Percentiles rank a stretch among this genome's conserved stretches.
These are phyloP conservation scores for Metschnikowia henanensis DNA, from an alignment of 805 yeast species.

Conservation along the genomic window DNA sequence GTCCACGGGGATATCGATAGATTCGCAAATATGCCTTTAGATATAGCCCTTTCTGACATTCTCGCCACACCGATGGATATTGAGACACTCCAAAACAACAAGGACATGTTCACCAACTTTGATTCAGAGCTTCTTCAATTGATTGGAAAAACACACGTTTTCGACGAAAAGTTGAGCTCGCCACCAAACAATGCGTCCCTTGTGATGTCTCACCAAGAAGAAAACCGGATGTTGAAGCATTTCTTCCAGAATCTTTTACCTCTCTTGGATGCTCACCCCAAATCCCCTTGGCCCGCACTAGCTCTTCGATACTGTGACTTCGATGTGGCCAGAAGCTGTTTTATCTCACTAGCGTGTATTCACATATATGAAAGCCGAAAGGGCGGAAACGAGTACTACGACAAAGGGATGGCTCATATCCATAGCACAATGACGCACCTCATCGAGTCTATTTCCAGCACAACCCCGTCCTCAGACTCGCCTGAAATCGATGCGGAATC, in stretches of 20 bases:
- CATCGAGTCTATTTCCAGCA: slow-evolving; percentile 40
- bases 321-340: slow-evolving; percentile 58
- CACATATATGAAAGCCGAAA: slow-evolving; percentile 53
- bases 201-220: slow-evolving; percentile 43
- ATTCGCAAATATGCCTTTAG: neutral
- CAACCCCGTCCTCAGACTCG: slow-evolving; percentile 7
- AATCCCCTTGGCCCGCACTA: slow-evolving; percentile 60
- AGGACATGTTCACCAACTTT: neutral
- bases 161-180: slow-evolving; percentile 10
- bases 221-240: slow-evolving; percentile 54
- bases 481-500: slow-evolving; percentile 9
- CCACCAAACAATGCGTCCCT: slow-evolving; percentile 10
- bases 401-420: slow-evolving; percentile 52
- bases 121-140: slow-evolving; percentile 18
- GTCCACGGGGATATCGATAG: neutral
- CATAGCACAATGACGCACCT: slow-evolving; percentile 57
- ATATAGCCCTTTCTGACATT: neutral
- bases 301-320: slow-evolving; percentile 57
- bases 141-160: slow-evolving; percentile 11
- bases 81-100: neutral
- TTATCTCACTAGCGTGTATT: slow-evolving; percentile 54
- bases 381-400: slow-evolving; percentile 52
- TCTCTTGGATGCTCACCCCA: slow-evolving; percentile 57
- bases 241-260: slow-evolving; percentile 55
- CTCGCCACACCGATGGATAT: neutral